Percentiles rank a stretch among this genome's conserved stretches.
These are phyloP conservation scores for Verticillium nonalfalfae DNA, from an alignment of 2,329 filamentous ascomycete genomes.

Conservation along the genomic window DNA sequence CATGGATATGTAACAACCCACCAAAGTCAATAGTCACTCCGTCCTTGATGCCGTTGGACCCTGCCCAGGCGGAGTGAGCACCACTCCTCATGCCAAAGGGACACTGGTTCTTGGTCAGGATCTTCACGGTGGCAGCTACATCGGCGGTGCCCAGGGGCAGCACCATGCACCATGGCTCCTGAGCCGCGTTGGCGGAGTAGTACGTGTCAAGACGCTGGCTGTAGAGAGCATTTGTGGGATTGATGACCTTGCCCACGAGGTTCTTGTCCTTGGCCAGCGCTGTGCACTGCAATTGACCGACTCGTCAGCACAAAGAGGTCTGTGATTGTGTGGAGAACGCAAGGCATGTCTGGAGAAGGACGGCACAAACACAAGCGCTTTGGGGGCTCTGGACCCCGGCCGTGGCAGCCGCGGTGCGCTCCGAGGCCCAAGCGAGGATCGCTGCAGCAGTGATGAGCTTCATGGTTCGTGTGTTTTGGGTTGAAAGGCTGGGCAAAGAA, in stretches of 20 bases:
- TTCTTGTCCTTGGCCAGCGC: constrained; percentile 11
- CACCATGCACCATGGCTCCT: constrained; percentile 6
- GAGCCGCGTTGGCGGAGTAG: constrained; percentile 8
- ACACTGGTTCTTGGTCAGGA: constrained; percentile 1
- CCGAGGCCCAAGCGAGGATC: constrained; percentile 1
- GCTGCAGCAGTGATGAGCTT: neutral
- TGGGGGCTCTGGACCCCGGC: constrained; percentile 2
- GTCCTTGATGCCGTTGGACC: constrained; percentile 4
- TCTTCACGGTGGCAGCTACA: constrained; percentile 1
- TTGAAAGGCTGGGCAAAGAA: neutral
- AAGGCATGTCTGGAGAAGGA: neutral
- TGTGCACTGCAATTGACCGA: constrained; percentile 14
- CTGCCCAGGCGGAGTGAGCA: constrained; percentile 4
- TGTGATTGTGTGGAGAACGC: no score
- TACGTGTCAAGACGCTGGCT: constrained; percentile 4
- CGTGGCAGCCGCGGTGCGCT: neutral
- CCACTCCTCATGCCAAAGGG: constrained; percentile 5
- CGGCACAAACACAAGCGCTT: constrained; percentile 1
- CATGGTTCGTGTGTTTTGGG: constrained; percentile 1
- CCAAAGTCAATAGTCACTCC: constrained; percentile 10
- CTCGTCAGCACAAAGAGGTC: neutral
- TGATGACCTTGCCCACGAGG: constrained; percentile 12
- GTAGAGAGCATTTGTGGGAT: constrained; percentile 1
- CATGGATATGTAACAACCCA: constrained; percentile 10
- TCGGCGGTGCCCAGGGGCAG: constrained; percentile 3